These are phyloP conservation scores for Pilaira anomala DNA, from an alignment of 192 early-diverging fungal species.

Conservation along the genomic window DNA sequence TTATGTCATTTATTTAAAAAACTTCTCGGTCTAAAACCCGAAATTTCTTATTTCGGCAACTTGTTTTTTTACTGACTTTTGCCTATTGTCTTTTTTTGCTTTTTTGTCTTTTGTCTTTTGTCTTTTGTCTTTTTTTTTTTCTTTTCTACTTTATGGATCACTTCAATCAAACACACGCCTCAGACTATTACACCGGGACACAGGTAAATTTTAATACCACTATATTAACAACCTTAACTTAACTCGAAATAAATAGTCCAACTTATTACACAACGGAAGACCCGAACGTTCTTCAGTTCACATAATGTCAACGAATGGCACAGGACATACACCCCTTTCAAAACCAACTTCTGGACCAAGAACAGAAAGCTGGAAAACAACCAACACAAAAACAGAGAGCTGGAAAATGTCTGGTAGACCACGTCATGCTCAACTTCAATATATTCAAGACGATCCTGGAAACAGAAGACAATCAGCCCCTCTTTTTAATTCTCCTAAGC, in stretches of 20 bases:
- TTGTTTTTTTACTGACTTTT: neutral
- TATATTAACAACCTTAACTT: too few species aligned
- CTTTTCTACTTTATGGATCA: neutral
- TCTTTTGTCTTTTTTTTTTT: neutral
- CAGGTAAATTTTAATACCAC: neutral
- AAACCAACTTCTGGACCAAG: neutral
- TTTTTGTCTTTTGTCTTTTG: neutral
- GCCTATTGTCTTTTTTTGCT: neutral
- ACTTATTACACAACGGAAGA: neutral
- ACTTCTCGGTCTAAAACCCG: too few species aligned
- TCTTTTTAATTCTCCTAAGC: neutral
- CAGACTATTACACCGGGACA: neutral
- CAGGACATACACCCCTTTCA: neutral
- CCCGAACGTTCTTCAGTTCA: neutral
- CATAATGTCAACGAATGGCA: neutral
- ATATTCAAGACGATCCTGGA: neutral
- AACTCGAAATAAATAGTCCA: neutral
- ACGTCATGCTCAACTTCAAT: neutral
- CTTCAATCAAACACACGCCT: neutral
- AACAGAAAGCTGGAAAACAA: conserved; percentile 14
- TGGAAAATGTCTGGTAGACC: conserved; percentile 11
- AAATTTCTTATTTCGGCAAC: neutral
- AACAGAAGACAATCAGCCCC: conserved; percentile 2
- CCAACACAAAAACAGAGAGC: neutral
- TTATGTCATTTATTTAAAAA: too few species aligned